phyloP scores from a whole-genome alignment of 192 early-diverging fungal species.

The Chytriomyces hyalinus region DNA sequence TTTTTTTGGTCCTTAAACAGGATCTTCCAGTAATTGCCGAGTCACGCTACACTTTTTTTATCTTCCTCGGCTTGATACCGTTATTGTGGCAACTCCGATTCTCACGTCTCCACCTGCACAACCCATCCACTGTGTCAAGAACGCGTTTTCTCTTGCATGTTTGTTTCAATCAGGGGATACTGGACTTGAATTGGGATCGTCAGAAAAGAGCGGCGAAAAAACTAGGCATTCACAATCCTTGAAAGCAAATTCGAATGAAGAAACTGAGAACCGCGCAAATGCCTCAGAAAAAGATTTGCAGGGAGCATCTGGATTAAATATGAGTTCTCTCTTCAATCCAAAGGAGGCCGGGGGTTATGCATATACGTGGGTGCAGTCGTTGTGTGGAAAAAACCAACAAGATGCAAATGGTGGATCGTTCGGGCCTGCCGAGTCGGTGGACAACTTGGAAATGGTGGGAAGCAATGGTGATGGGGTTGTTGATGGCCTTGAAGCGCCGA shows the following conservation, averaged over 20 bases:
- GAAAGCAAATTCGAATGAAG: neutral
- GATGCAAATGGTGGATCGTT: neutral
- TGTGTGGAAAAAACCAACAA: conserved; percentile 38
- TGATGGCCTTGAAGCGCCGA: neutral
- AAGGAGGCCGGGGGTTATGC: conserved; percentile 31
- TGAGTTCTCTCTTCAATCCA: conserved; percentile 18
- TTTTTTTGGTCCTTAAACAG: too few relatives aligned
- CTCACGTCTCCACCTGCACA: neutral
- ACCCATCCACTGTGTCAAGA: conserved; percentile 13
- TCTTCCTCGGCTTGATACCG: conserved; percentile 38
- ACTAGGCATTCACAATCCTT: neutral
- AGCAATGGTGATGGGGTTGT: neutral
- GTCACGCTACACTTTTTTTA: conserved; percentile 33
- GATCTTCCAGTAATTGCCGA: neutral
- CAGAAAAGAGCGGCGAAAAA: too few relatives aligned
- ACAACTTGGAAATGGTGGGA: too few relatives aligned
- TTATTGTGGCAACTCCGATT: conserved; percentile 30
- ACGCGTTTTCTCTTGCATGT: neutral
- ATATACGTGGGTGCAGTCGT: conserved; percentile 39
- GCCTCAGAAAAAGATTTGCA: neutral
- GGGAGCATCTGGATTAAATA: neutral
- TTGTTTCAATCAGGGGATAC: neutral
- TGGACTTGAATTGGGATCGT: neutral
- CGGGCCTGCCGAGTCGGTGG: too few relatives aligned
- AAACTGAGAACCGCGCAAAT: neutral